These are phyloP conservation scores for Dissoconium aciculare DNA, from an alignment of 2,329 filamentous ascomycete species.

Conservation along the genomic window DNA sequence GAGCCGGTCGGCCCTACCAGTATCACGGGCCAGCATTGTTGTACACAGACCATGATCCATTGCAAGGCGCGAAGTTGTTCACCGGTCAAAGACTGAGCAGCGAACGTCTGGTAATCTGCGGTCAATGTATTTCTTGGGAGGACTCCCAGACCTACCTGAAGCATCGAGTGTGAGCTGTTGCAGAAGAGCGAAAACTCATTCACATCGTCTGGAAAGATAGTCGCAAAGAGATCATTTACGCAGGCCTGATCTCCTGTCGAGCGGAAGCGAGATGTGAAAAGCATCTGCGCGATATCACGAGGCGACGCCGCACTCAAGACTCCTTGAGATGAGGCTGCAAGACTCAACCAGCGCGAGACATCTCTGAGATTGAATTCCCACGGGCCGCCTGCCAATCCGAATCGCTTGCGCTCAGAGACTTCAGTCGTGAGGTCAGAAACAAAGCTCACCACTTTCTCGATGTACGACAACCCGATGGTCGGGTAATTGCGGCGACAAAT, in stretches of 20 bases:
- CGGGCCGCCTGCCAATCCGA: conserved; percentile 51
- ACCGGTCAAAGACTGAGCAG: conserved; percentile 2
- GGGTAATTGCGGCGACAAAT: conserved; percentile 74
- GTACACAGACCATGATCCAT: conserved; percentile 72
- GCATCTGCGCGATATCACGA: conserved; percentile 62
- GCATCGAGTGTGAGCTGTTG: conserved; percentile 47
- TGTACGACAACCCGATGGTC: conserved; percentile 40
- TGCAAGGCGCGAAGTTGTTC: conserved; percentile 58
- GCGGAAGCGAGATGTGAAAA: conserved; percentile 81
- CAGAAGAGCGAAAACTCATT: conserved; percentile 48
- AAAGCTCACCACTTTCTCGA: conserved; percentile 58
- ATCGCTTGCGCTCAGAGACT: conserved; percentile 41
- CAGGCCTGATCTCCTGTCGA: conserved; percentile 50
- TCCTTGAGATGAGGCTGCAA: conserved; percentile 47
- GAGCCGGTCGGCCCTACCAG: conserved; percentile 71
- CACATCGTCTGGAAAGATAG: conserved; percentile 41
- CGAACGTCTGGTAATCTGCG: conserved; percentile 4
- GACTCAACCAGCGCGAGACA: conserved; percentile 69
- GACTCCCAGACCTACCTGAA: conserved; percentile 68
- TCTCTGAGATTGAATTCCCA: conserved; percentile 96
- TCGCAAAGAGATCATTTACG: conserved; percentile 50
- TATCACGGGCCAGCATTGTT: conserved; percentile 77
- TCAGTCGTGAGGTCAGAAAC: conserved; percentile 65
- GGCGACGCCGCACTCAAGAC: conserved; percentile 46
- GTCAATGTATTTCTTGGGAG: conserved; percentile 41